These are phyloP conservation scores for Coemansia sp. DNA, from an alignment of 192 early-diverging fungal species.

Conservation along the genomic window DNA sequence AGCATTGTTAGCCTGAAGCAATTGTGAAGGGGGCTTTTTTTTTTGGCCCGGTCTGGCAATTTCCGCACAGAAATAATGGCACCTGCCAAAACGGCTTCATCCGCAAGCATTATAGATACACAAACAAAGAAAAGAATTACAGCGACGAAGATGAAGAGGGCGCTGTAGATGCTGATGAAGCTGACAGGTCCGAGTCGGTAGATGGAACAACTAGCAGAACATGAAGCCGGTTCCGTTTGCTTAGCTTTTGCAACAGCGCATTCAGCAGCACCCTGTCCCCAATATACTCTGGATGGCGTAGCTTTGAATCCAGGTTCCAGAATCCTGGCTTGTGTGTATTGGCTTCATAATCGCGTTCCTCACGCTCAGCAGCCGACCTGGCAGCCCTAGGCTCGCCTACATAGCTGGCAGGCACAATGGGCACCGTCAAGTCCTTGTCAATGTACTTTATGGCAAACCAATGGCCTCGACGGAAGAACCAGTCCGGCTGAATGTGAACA, in stretches of 20 bases:
- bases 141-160: not conserved
- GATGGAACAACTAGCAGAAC: slow-evolving; percentile 38
- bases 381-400: slow-evolving; percentile 41
- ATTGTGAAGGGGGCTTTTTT: too few species aligned
- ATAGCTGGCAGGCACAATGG: slow-evolving; percentile 19
- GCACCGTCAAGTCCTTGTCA: slow-evolving; percentile 21
- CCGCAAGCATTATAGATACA: not conserved
- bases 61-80: too few species aligned
- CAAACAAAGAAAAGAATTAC: not conserved
- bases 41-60: too few species aligned
- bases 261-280: slow-evolving; percentile 32
- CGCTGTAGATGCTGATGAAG: not conserved
- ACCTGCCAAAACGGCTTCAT: too few species aligned
- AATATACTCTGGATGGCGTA: slow-evolving; percentile 37
- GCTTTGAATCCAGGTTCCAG: slow-evolving; percentile 50
- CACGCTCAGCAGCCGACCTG: slow-evolving; percentile 18
- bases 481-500: slow-evolving; percentile 39
- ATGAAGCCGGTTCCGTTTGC: slow-evolving; percentile 40
- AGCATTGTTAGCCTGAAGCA: too few species aligned
- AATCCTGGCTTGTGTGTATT: slow-evolving; percentile 34
- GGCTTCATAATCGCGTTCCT: slow-evolving; percentile 27
- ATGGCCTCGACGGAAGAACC: slow-evolving; percentile 50
- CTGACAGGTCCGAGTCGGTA: not conserved
- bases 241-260: slow-evolving; percentile 20
- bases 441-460: slow-evolving; percentile 51